A percentile compares a stretch with the other conserved stretches of the same genome.
phyloP scores from a whole-genome alignment of 306 rosid genomes.

The Albizia julibrissin region DNA sequence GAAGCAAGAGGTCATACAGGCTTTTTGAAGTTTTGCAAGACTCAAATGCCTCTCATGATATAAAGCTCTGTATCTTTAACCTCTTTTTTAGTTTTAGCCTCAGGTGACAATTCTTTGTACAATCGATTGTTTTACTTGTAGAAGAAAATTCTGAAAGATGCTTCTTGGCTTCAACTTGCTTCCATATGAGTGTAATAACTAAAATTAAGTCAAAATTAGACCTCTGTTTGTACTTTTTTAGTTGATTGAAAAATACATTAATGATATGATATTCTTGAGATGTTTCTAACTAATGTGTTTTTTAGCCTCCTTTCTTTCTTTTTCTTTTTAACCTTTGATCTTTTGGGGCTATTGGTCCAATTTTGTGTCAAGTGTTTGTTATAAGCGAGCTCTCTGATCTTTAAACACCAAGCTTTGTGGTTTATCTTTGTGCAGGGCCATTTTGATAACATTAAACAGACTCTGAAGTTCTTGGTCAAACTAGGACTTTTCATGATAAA shows the following conservation, averaged over 20 bases:
- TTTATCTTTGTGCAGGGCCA: not conserved
- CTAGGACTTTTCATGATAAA: too few species aligned
- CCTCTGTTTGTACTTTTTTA: not conserved
- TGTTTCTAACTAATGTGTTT: not conserved
- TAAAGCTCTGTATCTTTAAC: not conserved
- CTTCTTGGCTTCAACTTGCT: slow-evolving; percentile 23
- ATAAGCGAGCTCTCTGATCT: not conserved
- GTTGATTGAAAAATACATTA: not conserved
- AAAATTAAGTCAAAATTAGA: not conserved
- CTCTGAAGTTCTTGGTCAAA: not conserved
- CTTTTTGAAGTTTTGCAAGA: slow-evolving; percentile 82
- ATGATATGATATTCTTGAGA: not conserved
- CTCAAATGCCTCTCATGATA: slow-evolving; percentile 55
- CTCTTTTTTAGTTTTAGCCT: slow-evolving; percentile 20
- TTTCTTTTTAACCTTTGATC: not conserved
- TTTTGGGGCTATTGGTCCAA: not conserved
- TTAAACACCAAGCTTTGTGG: not conserved
- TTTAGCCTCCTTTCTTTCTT: not conserved
- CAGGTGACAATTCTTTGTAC: not conserved
- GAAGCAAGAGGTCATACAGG: slow-evolving; percentile 96
- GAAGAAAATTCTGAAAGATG: slow-evolving; percentile 16
- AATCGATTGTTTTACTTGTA: not conserved
- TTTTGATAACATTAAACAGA: not conserved
- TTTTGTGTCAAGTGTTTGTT: not conserved
- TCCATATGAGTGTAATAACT: not conserved